Conservation (phyloP, 2,329 filamentous ascomycete species). For the Rhynchosporium secalis region DNA sequence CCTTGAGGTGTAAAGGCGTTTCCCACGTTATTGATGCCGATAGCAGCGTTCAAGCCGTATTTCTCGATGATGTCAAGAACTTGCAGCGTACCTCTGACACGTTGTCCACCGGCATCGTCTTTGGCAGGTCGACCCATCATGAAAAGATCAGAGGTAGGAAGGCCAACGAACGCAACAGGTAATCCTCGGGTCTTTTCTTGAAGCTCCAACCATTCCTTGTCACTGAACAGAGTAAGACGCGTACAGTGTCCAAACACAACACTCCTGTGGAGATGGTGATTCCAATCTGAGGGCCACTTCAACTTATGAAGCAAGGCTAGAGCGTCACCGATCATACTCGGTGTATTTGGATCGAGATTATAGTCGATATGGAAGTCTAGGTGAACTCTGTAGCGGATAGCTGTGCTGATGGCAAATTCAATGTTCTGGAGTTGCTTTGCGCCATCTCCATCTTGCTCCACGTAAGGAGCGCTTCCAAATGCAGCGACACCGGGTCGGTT, state of each 20-base stretch:
- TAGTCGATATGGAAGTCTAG: conserved; percentile 75
- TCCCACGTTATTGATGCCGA: conserved; percentile 71
- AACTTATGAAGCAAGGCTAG: conserved; percentile 50
- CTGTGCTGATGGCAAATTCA: conserved; percentile 59
- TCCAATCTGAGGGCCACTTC: conserved; percentile 47
- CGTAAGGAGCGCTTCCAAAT: conserved; percentile 69
- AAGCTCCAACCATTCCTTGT: conserved; percentile 52
- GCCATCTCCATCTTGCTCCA: conserved; percentile 50
- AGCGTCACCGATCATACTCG: conserved; percentile 55
- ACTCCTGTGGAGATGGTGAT: conserved; percentile 43
- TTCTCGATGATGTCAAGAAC: conserved; percentile 60
- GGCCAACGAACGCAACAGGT: conserved; percentile 65
- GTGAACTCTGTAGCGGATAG: conserved; percentile 52
- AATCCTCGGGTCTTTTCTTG: conserved; percentile 51
- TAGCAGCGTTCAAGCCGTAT: conserved; percentile 57
- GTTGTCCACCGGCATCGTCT: conserved; percentile 35
- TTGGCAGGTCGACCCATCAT: conserved; percentile 59
- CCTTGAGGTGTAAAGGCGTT: conserved; percentile 75
- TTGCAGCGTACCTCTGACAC: conserved; percentile 60
- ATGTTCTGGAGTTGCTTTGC: conserved; percentile 56
- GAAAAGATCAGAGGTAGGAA: conserved; percentile 70
- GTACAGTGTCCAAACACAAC: conserved; percentile 69
- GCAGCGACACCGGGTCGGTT: conserved; percentile 52
- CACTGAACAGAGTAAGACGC: conserved; percentile 57
- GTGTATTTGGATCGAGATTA: conserved; percentile 53